phyloP scores from a whole-genome alignment of 176 grass and related monocot genomes.

The Triticum timopheevii region DNA sequence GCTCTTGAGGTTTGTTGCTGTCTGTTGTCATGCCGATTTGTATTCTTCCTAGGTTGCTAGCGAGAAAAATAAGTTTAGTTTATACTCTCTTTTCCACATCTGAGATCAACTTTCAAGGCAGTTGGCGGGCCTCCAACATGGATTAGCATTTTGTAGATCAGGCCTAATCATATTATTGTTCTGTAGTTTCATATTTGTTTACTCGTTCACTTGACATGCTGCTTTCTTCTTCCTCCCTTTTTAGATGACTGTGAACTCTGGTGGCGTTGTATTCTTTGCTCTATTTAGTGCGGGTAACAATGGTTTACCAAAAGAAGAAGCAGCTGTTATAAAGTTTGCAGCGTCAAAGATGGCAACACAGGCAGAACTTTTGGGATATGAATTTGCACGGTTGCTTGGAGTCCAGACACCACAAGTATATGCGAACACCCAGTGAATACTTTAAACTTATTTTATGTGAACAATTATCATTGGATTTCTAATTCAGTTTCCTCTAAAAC shows the following conservation, averaged over 20 bases:
- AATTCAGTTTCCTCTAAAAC: constrained; percentile 15
- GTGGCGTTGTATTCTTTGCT: constrained; percentile 94
- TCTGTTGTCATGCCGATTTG: constrained; percentile 21
- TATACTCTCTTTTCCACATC: background rate
- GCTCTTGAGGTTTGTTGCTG: constrained; percentile 70
- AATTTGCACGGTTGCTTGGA: constrained; percentile 86
- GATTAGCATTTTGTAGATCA: background rate
- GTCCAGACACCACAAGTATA: constrained; percentile 81
- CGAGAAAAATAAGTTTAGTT: constrained; percentile 4
- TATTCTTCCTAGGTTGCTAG: background rate
- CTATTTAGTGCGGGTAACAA: constrained; percentile 54
- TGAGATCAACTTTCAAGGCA: background rate
- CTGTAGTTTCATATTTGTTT: background rate
- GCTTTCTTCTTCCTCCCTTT: constrained; percentile 16
- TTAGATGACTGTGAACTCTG: constrained; percentile 94
- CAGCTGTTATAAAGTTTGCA: constrained; percentile 89
- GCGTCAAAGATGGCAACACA: constrained; percentile 92
- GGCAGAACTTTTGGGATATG: constrained; percentile 89
- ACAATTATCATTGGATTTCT: constrained; percentile 29
- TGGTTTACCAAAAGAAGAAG: constrained; percentile 56
- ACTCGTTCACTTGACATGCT: background rate
- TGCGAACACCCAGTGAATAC: background rate
- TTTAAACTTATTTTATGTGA: constrained; percentile 10
- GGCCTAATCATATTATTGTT: constrained; percentile 6
- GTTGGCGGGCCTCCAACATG: background rate